Base-by-base conservation (phyloP, 805 yeast genomes). In the Hermanozyma aechmeae region DNA sequence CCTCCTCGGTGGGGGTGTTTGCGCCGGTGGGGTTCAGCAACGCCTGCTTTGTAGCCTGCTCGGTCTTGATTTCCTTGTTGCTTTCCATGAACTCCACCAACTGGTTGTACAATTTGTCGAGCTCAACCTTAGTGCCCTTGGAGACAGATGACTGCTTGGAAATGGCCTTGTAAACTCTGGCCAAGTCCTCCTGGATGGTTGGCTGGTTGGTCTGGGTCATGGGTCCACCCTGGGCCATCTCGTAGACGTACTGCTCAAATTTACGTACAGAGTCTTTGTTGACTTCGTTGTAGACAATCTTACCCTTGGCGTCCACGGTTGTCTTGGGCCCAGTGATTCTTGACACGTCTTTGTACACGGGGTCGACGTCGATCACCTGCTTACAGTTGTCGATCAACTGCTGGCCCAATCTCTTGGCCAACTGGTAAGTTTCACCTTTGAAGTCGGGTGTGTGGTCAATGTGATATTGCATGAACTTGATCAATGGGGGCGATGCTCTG, bases 291-390 rank as follows among this genome's bases (percentile, higher is more conserved):
- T 85, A 92, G 35, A 66, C 70, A 50, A 92, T 73, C 52, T 77
- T 82, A 59, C 98, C 98, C 65, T 79, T 84, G 40, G 76, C 71
- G 48, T 83, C 94, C 44, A 92, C 80, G 24, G 73, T 67, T 25
- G 97, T 89, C 58, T 82, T 77, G 46, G 98, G 98, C 43, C 94
- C 96, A 31, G 95, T 83, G 55, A 96, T 96, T 51, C 79, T 78
- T 35, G 84, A 71, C 37, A 92, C 93, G 55, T 92, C 97, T 62
- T 89, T 92, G 74, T 78, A 92, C 35, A 89, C 96, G 23, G 98
- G 98, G 45, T 79, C 79, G 38, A 68, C 68, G 35, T 73, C 76
- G 37, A 70, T 46, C 24, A 84, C 94, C 61, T 86, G 95, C 50
- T 76, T 75, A 75, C 97, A 89, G 70, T 86, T 92, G 52, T 86